These are phyloP conservation scores for Gossypium trilobum DNA, from an alignment of 441 rosid genomes.

Conservation along the genomic window DNA sequence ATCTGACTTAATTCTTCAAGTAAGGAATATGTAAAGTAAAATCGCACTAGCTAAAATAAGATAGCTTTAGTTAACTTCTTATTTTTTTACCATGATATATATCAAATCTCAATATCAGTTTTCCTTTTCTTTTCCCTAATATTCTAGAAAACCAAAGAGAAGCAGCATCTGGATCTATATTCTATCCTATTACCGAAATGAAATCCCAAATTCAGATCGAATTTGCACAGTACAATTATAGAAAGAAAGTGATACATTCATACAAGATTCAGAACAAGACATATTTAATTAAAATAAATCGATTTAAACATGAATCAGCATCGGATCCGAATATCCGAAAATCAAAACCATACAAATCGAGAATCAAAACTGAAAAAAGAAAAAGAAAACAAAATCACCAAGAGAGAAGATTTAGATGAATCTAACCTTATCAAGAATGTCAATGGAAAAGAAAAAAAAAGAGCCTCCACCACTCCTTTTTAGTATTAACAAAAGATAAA, in stretches of 20 bases:
- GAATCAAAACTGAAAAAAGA: not conserved
- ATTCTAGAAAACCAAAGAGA: not conserved
- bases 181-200: not conserved
- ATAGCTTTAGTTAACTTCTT: not conserved
- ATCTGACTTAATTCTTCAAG: not conserved
- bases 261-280: slow-evolving; percentile 5
- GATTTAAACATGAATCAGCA: slow-evolving; percentile 2
- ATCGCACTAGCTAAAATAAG: not conserved
- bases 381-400: not conserved
- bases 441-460: not conserved
- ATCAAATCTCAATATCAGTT: slow-evolving; percentile 10
- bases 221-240: not conserved
- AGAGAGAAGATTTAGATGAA: slow-evolving; percentile 6
- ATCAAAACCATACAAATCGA: slow-evolving; percentile 12
- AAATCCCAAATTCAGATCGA: slow-evolving; percentile 17
- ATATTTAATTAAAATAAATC: slow-evolving; percentile 11
- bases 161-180: slow-evolving; percentile 21
- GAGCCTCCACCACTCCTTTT: not conserved
- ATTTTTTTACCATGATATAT: not conserved
- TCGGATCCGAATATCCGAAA: slow-evolving; percentile 25
- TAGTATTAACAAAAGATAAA: not conserved
- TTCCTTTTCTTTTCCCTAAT: not conserved
- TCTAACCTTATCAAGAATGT: slow-evolving; percentile 34
- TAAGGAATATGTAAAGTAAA: not conserved
- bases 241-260: slow-evolving; percentile 10